Evolutionary conservation across 495 filamentous ascomycete species (phyloP), one percentile per base, ranked within the genome.

Genomic region (Xylaria castorea): DNA sequence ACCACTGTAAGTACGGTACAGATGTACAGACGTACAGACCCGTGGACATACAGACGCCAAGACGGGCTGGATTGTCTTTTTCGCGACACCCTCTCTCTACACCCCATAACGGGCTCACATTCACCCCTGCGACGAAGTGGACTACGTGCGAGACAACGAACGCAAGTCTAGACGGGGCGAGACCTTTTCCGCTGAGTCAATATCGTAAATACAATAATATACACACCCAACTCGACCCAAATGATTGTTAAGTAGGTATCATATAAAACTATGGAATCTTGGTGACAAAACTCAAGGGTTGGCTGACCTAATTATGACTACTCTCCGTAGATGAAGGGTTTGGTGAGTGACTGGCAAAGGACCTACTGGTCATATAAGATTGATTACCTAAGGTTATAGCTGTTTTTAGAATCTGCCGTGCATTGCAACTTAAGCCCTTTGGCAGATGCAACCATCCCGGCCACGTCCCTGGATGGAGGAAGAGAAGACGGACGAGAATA

Each of bases 131-230:
- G 14, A 64, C 38, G 8, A 27, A 55, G 51, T 55, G n/a, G n/a
- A n/a, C 51, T 64, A 50, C 34, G 3, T 48, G 40, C 27, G 27
- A 66, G 44, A 53, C 48, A 53, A 40, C 44, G 22, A 51, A 42
- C 50, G 3, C 50, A n/a, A 65, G 69, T 71, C 69, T 65, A 65
- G 69, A 50, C 36, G 48, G 36, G 69, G 69, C 69, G 60, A 71
- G 69, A 57, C 69, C 69, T 71, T 20, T 46, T 36, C 58, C 34
- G 48, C 46, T 53, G 58, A 71, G 58, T 63, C 68, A 63, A 55
- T 46, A 46, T 46, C 5, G 44, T 7, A 18, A 20, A 22, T 25
- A 51, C n/a, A 5, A 40, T 30, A 14, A 40, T 11, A 6, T 27
- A 38, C 27, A 16, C 9, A 38, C 27, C 30, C 12, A 14, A 20